Evolutionary conservation across 1,284 basidiomycete genomes (phyloP), one percentile per base, ranked within the genome.

Genomic region (Boletus sp.): DNA sequence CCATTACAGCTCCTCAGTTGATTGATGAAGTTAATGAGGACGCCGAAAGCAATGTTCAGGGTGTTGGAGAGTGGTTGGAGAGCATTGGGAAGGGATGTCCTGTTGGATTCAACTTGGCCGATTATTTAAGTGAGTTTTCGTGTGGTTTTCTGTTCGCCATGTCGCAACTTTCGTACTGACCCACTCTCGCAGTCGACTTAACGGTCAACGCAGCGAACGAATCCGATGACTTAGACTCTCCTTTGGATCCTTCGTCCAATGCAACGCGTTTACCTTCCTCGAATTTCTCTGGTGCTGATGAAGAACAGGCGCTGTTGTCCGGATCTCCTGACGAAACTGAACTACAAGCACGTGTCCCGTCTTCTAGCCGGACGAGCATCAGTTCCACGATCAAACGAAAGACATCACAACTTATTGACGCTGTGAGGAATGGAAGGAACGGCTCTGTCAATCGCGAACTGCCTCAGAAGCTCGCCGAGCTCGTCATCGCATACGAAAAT

Each of bases 91-190:
- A 86, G 53, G 77, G 84, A 0, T 99, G 95, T 65, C 95, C 95
- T 8, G 73, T 83, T n/a, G 95, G 95, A 0, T 98, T 94, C 71
- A 99, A 99, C 65, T 89, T 98, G 57, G 94, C 94, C 0, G 95
- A 99, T 69, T 95, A 85, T 66, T 71, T 96, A 52, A 96, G 91
- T 91, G 62, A 52, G 86, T 78, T 26, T 26, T 26, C 6, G 16
- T 41, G 14, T 19, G 12, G 14, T 5, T 20, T 38, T 30, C 14
- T 12, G 5, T 14, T 29, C 23, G n/a, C 14, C 20, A 3, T 32
- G 35, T 17, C 8, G 8, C 13, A 12, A 35, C n/a, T 30, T 34
- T 37, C 8, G 6, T 32, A 9, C 40, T 57, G 33, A 52, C 42
- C 10, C n/a, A 32, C 29, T 54, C 19, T 8, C 16, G 1, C 56